A percentile compares a stretch with the other conserved stretches of the same genome.
These are phyloP conservation scores for Solanum arcanum DNA, from an alignment of 257 asterid species.

Conservation along the genomic window DNA sequence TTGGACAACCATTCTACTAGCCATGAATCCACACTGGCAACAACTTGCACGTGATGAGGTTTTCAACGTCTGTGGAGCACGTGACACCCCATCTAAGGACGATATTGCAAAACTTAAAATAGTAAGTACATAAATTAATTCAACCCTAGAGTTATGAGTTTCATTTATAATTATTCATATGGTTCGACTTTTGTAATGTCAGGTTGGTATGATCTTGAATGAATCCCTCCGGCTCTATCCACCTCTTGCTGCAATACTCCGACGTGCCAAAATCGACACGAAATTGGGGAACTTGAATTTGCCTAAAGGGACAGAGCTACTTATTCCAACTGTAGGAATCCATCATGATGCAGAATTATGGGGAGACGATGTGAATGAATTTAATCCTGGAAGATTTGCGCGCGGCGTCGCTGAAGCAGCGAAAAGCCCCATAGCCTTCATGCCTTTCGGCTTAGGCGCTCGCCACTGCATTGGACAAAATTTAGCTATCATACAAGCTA, in stretches of 20 bases:
- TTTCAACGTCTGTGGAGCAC: conserved; percentile 71
- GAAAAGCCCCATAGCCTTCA: conserved; percentile 61
- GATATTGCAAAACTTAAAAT: conserved; percentile 69
- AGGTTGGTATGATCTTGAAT: conserved; percentile 73
- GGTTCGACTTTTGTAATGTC: conserved; percentile 2
- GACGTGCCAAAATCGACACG: conserved; percentile 47
- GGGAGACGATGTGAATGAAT: conserved; percentile 72
- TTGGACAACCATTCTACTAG: conserved; percentile 78
- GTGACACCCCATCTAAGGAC: conserved; percentile 61
- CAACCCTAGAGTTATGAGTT: background rate
- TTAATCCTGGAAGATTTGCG: conserved; percentile 72
- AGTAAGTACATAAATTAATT: conserved; percentile 18
- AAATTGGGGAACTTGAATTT: conserved; percentile 47
- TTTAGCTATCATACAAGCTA: conserved; percentile 72
- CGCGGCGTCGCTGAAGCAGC: conserved; percentile 63
- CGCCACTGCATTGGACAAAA: conserved; percentile 89
- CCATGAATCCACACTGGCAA: conserved; percentile 97
- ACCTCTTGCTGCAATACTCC: conserved; percentile 67
- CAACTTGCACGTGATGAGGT: conserved; percentile 99
- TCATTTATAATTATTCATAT: background rate
- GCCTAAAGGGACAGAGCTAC: conserved; percentile 55
- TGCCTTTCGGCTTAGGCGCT: conserved; percentile 80
- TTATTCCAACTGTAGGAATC: conserved; percentile 71
- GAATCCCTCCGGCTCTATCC: conserved; percentile 85
- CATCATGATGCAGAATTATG: conserved; percentile 71